Evolutionary conservation across 306 rosid species (phyloP).

Genomic region (Albizia julibrissin): DNA sequence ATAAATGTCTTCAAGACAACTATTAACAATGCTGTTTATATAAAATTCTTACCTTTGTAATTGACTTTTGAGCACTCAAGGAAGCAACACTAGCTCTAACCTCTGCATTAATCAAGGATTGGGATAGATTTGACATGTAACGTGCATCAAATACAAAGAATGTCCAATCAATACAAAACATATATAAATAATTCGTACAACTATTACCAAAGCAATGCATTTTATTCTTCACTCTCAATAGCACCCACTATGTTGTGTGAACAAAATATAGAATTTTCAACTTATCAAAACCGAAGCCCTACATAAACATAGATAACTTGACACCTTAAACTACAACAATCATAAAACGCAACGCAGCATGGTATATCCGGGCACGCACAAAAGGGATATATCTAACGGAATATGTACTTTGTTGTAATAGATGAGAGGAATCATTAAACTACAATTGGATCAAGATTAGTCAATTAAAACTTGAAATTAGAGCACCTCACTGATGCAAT

Average conservation of each 20-base stretch:
- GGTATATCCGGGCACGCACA: not conserved
- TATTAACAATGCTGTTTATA: not conserved
- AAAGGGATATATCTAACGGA: not conserved
- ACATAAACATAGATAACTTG: not conserved
- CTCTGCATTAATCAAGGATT: constrained; percentile 52
- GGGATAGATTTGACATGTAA: not conserved
- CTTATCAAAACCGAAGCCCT: not conserved
- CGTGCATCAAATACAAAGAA: constrained; percentile 12
- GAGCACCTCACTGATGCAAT: not conserved
- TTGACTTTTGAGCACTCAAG: constrained; percentile 67
- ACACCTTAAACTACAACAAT: not conserved
- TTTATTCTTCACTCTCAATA: not conserved
- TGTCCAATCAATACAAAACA: not conserved
- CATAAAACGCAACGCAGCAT: not conserved
- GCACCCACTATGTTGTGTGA: not conserved
- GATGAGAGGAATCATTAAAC: not conserved
- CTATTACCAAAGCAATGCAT: not conserved
- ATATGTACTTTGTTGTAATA: not conserved
- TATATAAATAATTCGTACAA: not conserved
- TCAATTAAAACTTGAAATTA: not conserved
- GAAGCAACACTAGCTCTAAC: constrained; percentile 58
- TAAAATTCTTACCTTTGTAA: constrained; percentile 56
- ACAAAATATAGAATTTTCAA: not conserved
- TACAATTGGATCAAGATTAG: not conserved
- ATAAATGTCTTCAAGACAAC: not conserved